Evolutionary conservation across 148 eudicot genomes (phyloP), one percentile per base, ranked within the genome.

Genomic region (Nyssa sinensis): DNA sequence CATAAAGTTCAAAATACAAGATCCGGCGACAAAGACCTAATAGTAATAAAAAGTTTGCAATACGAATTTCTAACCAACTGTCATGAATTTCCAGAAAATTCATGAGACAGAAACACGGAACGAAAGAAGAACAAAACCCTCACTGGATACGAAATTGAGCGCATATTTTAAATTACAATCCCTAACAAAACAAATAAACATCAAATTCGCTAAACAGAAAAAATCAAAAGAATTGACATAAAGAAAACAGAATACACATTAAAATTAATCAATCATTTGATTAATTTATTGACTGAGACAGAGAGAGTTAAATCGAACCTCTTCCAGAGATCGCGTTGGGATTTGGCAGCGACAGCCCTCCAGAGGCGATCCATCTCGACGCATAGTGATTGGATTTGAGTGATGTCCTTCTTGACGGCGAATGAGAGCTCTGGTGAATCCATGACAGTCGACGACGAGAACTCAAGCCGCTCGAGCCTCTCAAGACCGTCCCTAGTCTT

Each of bases 271-370:
- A 12, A 39, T 1, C 44, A 39, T 17, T 12, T 49, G 57, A 49
- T 49, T 2, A 14, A 49, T 14, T 14, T 9, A 39, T 39, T 39
- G 44, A 39, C 0, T 5, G 9, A 0, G 14, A 34, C 13, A 21
- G 31, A 59, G 61, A 67, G n/a, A 74, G 28, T 34, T 19, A 32
- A 66, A 14, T 30, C 7, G 3, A 10, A 94, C 98, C 98, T 88
- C 82, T 83, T 88, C 98, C 98, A 94, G 67, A 90, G 88, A 88
- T 94, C 95, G 51, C 95, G 95, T 44, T 94, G 97, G n/a, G 98
- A 81, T 72, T 88, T 94, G 67, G 85, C 87, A 4, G 90, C 70
- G 24, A 92, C 81, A 19, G 97, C 88, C 7, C 97, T 89, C 98
- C 98, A 94, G 57, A 86, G 83, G 6, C 82, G 87, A 55, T 94